These are phyloP conservation scores for Melaleuca quinquenervia DNA, from an alignment of 345 rosid genomes.

Conservation along the genomic window DNA sequence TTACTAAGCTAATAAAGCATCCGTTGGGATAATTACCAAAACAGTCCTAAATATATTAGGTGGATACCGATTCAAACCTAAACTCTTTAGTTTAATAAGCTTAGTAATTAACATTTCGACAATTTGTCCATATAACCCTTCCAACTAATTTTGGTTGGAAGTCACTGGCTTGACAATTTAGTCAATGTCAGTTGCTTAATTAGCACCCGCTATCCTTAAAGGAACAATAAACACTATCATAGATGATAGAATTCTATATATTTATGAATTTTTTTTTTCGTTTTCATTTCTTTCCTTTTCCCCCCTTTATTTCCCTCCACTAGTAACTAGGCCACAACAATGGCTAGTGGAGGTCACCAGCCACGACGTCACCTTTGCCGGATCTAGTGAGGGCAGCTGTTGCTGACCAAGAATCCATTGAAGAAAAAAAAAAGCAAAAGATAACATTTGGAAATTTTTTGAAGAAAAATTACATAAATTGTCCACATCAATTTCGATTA, in stretches of 20 bases:
- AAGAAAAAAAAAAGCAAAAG: background rate
- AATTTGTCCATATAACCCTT: background rate
- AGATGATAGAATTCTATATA: background rate
- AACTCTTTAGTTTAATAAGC: background rate
- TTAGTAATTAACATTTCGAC: background rate
- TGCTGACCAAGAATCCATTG: background rate
- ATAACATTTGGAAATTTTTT: background rate
- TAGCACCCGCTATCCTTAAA: rapidly evolving
- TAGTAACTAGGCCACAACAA: background rate
- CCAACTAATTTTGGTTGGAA: background rate
- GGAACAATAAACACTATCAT: rapidly evolving
- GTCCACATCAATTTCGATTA: rapidly evolving
- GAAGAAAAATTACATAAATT: background rate
- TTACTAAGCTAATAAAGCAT: background rate
- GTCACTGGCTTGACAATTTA: background rate
- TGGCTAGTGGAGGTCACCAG: rapidly evolving
- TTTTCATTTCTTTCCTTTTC: background rate
- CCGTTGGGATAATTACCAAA: background rate
- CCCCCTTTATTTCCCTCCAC: background rate
- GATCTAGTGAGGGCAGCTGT: background rate
- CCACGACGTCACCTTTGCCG: rapidly evolving
- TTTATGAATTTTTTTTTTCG: background rate
- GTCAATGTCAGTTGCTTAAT: too few species aligned
- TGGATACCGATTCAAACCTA: rapidly evolving
- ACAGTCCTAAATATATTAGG: background rate